A percentile compares a stretch with the other conserved stretches of the same genome.
These are phyloP conservation scores for Kokia cookei DNA, from an alignment of 441 rosid species.

Conservation along the genomic window DNA sequence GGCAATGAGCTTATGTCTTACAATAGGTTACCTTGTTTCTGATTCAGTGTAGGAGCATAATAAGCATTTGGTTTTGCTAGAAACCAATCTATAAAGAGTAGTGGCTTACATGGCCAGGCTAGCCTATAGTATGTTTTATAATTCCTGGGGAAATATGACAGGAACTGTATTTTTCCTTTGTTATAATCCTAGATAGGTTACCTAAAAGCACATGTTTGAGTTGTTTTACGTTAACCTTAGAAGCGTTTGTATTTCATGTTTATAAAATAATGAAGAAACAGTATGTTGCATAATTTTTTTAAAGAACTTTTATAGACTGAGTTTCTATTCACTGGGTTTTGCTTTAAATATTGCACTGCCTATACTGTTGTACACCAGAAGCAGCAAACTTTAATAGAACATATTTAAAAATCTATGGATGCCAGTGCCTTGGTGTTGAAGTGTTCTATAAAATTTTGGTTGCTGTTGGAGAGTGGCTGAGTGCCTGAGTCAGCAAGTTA, in stretches of 20 bases:
- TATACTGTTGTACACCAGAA: background rate
- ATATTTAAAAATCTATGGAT: background rate
- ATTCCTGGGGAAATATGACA: background rate
- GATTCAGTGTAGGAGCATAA: constrained; percentile 2
- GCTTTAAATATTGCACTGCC: background rate
- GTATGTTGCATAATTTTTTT: background rate
- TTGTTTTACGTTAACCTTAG: background rate
- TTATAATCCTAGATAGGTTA: background rate
- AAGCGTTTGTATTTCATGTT: background rate
- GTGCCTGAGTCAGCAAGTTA: background rate
- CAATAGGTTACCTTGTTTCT: background rate
- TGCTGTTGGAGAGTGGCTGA: background rate
- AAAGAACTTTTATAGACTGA: background rate
- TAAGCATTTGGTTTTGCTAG: background rate
- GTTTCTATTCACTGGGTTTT: background rate
- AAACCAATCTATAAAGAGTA: background rate
- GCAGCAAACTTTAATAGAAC: background rate
- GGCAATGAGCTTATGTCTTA: background rate
- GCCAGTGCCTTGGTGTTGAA: background rate
- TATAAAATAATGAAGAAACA: background rate
- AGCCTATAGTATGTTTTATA: background rate
- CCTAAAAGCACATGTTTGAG: background rate
- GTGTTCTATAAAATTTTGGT: background rate
- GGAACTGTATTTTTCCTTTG: background rate
- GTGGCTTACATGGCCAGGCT: background rate